Evolutionary conservation across 257 asterid genomes (phyloP).

Genomic region (Hygrophila difformis): DNA sequence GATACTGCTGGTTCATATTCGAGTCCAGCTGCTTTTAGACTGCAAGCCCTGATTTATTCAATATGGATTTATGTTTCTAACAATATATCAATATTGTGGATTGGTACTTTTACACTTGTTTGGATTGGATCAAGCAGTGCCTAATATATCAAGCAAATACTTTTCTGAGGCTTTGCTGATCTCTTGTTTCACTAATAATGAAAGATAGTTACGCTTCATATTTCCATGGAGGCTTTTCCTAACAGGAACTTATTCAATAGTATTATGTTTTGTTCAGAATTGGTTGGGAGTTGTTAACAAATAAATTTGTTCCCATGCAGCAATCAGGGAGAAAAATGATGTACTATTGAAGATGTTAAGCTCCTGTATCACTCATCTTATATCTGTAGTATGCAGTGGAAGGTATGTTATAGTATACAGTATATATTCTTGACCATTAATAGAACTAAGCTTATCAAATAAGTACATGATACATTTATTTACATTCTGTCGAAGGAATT

Average conservation of each 20-base stretch:
- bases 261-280: neutral
- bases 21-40: neutral
- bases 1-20: conserved; percentile 4
- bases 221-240: no score
- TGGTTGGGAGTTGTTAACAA: conserved; percentile 13
- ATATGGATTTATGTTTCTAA: neutral
- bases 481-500: conserved; percentile 11
- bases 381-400: conserved; percentile 45
- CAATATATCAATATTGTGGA: neutral
- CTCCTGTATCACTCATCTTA: conserved; percentile 40
- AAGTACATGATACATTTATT: neutral
- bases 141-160: no score
- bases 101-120: neutral
- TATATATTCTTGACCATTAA: neutral
- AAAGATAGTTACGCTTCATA: no score
- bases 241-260: no score
- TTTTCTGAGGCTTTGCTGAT: no score
- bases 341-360: conserved; percentile 48
- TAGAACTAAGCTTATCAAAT: conserved; percentile 4
- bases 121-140: conserved; percentile 1
- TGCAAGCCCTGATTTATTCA: conserved; percentile 2
- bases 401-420: conserved; percentile 34
- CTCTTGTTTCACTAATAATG: no score
- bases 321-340: conserved; percentile 43
- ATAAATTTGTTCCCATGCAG: conserved; percentile 34